Percentiles rank a stretch among this genome's conserved stretches.
These are phyloP conservation scores for Xylaria scruposa DNA, from an alignment of 495 filamentous ascomycete species.

Conservation along the genomic window DNA sequence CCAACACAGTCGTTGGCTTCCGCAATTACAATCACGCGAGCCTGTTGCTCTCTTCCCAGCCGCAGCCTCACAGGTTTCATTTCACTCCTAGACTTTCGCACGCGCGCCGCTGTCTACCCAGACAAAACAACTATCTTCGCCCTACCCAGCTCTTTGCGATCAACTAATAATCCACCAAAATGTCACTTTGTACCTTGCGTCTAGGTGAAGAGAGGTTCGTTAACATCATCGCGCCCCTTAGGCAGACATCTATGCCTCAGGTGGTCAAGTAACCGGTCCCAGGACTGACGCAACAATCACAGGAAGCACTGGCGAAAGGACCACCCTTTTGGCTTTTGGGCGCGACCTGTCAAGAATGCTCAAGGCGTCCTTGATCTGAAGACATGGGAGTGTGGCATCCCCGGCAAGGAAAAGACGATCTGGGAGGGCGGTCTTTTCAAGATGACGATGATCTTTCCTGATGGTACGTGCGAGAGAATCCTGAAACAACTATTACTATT, in stretches of 20 bases:
- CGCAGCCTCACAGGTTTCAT: slow-evolving; percentile 17
- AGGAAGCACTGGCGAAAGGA: slow-evolving; percentile 98
- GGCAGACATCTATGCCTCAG: not conserved
- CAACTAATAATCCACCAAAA: slow-evolving; percentile 40
- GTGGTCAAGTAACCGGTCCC: not conserved
- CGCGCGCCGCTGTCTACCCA: not conserved
- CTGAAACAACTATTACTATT: slow-evolving; percentile 24
- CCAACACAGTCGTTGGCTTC: too few relatives aligned
- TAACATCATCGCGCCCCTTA: not conserved
- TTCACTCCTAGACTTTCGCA: not conserved
- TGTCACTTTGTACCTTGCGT: slow-evolving; percentile 89
- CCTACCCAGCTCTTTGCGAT: not conserved
- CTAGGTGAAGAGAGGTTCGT: slow-evolving; percentile 88
- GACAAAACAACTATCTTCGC: not conserved
- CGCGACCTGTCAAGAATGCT: slow-evolving; percentile 79
- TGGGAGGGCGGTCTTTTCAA: slow-evolving; percentile 98
- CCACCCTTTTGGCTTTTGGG: slow-evolving; percentile 97
- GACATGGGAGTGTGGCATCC: slow-evolving; percentile 94
- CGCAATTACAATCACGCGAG: not conserved
- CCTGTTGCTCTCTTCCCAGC: not conserved
- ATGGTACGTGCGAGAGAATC: slow-evolving; percentile 68
- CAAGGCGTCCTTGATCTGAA: slow-evolving; percentile 90
- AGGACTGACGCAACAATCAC: slow-evolving; percentile 21
- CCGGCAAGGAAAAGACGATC: slow-evolving; percentile 92
- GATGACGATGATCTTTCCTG: slow-evolving; percentile 88